Base-by-base conservation (phyloP, 1,139 yeast genomes). In the Hansenula lynferdii region DNA sequence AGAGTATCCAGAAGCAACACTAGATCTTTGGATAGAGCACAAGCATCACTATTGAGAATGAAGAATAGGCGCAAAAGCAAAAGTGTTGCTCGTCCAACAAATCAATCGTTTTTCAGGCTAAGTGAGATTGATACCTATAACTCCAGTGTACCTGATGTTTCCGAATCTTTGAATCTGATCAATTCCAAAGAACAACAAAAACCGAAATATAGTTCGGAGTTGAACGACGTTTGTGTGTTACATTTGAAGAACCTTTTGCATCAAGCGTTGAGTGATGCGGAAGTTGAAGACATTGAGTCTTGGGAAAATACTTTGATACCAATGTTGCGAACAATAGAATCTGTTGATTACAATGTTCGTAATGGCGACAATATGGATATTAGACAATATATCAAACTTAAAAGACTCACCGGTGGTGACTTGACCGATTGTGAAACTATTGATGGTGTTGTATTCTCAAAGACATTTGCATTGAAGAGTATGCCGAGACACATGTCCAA, bases 361-460 rank as follows among this genome's bases (percentile, higher is more conserved):
- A 70, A 67, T 26, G 83, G 89, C 5, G 94, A 85, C 45, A 83
- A 85, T 5, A 71, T 89, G 45, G 97, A 94, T 56, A 80, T 90
- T 38, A 74, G 94, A 28, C 94, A 85, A 48, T 90, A 87, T 58
- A 80, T 92, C 35, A 94, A 94, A 56, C 71, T 92, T 35, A 94
- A 92, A 55, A 73, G 89, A 45, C 77, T 90, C 11, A 70, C 82
- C 1, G 98, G 98, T 0, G 92, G 92, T 0, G 59, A 65, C 1
- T 69, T 77, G 8, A 67, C 67, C n/a, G 81, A 83, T 35, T 77
- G 95, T 0, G 64, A 65, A 27, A 74, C 78, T 32, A 60, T 90
- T 14, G 80, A 85, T 53, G 99, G 98, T 1, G 64, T 87, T 7
- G 83, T 86, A 11, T 87, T 90, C 60, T 85, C 97, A 0, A 89